phyloP scores from a whole-genome alignment of 176 grass and related monocot genomes.

The Saccharum officinarum region DNA sequence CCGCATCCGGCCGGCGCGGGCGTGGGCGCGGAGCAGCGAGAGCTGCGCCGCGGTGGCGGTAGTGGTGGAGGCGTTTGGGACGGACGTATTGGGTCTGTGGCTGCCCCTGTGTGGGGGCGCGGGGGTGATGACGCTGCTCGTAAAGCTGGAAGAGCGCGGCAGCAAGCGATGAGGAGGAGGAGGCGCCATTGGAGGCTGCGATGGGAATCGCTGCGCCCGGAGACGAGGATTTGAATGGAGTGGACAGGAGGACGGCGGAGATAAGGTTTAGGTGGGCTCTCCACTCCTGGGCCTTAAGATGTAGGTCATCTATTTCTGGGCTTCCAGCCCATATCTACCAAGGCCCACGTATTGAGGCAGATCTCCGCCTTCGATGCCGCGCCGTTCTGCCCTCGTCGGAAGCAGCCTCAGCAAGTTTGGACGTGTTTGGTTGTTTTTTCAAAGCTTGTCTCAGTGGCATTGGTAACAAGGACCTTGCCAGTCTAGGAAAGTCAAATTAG shows the following conservation, averaged over 20 bases:
- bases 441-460: no score
- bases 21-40: constrained; percentile 37
- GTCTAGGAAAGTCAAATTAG: no score
- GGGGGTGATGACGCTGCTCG: not conserved
- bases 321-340: not conserved
- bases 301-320: not conserved
- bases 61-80: not conserved
- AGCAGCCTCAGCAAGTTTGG: no score
- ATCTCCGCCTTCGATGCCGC: no score
- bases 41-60: constrained; percentile 16
- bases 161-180: constrained; percentile 9
- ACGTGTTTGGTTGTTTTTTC: no score
- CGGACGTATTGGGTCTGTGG: not conserved
- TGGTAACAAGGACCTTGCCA: no score
- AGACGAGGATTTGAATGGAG: constrained; percentile 25
- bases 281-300: not conserved
- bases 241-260: constrained; percentile 2
- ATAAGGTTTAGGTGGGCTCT: constrained; percentile 19
- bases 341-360: not conserved
- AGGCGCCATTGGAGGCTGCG: constrained; percentile 30
- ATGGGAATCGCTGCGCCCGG: not conserved
- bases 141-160: constrained; percentile 13
- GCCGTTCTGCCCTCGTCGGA: no score
- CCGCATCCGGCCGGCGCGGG: constrained; percentile 50
- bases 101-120: not conserved